phyloP scores from a whole-genome alignment of 306 rosid species.

The Carpinus viminea region DNA sequence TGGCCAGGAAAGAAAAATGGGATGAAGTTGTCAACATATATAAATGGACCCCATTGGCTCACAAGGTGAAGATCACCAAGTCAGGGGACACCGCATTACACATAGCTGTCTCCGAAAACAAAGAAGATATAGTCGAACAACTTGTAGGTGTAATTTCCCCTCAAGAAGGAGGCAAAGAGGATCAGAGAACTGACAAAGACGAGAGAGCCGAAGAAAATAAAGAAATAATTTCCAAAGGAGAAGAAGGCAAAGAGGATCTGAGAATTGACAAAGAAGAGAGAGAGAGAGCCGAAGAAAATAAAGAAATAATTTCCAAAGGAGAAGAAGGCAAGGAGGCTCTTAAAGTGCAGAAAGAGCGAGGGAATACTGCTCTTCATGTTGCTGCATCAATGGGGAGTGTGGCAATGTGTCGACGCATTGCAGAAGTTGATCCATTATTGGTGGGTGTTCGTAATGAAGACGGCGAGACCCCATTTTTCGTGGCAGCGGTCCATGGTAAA shows the following conservation, averaged over 20 bases:
- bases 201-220: too few species aligned
- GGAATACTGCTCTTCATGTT: slow-evolving; percentile 44
- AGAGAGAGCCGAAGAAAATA: too few species aligned
- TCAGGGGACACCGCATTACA: slow-evolving; percentile 56
- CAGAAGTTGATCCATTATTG: neutral
- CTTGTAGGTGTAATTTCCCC: neutral
- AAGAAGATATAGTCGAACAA: slow-evolving; percentile 18
- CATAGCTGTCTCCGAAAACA: slow-evolving; percentile 44
- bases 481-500: slow-evolving; percentile 47
- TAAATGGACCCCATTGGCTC: neutral
- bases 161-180: neutral
- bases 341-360: slow-evolving; percentile 5
- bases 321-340: neutral
- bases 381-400: slow-evolving; percentile 42
- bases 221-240: too few species aligned
- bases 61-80: slow-evolving; percentile 31
- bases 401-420: slow-evolving; percentile 38
- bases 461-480: slow-evolving; percentile 56
- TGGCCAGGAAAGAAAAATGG: slow-evolving; percentile 41
- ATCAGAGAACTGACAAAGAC: too few species aligned
- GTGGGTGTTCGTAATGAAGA: slow-evolving; percentile 33
- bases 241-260: too few species aligned
- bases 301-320: too few species aligned
- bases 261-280: too few species aligned
- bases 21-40: slow-evolving; percentile 17